Evolutionary conservation across 2,329 filamentous ascomycete species (phyloP).

Genomic region (Neonectria neomacrospora): DNA sequence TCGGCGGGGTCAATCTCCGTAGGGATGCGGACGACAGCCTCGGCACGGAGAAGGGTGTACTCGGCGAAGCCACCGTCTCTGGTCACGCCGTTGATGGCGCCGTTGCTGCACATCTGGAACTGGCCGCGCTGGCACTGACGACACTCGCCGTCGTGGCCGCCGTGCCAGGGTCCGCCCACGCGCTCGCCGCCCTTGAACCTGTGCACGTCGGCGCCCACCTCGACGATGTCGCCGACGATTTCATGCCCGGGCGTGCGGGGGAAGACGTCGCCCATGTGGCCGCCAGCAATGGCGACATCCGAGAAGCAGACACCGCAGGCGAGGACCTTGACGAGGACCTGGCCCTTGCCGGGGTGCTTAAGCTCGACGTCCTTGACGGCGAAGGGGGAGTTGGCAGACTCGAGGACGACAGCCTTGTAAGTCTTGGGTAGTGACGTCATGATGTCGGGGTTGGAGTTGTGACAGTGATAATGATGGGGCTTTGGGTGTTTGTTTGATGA

Average conservation of each 20-base stretch:
- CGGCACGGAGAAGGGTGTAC: slow-evolving; percentile 68
- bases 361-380: slow-evolving; percentile 69
- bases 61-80: slow-evolving; percentile 75
- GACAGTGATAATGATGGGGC: neutral
- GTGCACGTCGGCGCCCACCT: slow-evolving; percentile 66
- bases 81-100: slow-evolving; percentile 71
- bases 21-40: slow-evolving; percentile 69
- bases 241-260: slow-evolving; percentile 78
- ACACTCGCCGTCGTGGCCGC: slow-evolving; percentile 70
- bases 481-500: neutral
- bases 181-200: slow-evolving; percentile 72
- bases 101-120: slow-evolving; percentile 76
- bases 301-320: slow-evolving; percentile 79
- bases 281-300: slow-evolving; percentile 62
- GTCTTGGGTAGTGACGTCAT: slow-evolving; percentile 67
- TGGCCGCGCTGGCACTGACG: slow-evolving; percentile 69
- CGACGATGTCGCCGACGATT: slow-evolving; percentile 73
- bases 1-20: slow-evolving; percentile 61
- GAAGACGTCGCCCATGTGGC: slow-evolving; percentile 65
- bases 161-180: slow-evolving; percentile 64
- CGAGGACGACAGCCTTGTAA: slow-evolving; percentile 73
- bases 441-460: slow-evolving; percentile 10
- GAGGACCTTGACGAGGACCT: slow-evolving; percentile 76
- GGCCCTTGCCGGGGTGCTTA: slow-evolving; percentile 62
- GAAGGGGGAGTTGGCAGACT: slow-evolving; percentile 62